Conservation (phyloP, 176 grass and related monocot genomes). For the Oryza punctata region DNA sequence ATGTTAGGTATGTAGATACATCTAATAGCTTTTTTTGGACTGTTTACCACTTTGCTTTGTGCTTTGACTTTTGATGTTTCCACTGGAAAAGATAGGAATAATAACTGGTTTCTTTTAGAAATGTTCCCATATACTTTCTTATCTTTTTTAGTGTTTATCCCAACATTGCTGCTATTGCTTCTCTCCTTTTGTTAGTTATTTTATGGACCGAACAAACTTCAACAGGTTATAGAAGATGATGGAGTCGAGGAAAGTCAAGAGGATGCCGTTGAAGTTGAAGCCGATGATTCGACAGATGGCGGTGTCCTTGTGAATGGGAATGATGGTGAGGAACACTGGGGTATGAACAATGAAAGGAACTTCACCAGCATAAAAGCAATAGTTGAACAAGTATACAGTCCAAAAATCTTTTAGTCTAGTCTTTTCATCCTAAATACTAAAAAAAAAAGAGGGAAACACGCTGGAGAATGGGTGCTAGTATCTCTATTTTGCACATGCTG, state of each 20-base stretch:
- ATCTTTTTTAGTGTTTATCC: neutral
- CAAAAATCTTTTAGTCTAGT: constrained; percentile 30
- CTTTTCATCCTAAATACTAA: neutral
- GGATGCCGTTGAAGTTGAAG: constrained; percentile 50
- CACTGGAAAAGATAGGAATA: neutral
- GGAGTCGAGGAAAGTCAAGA: constrained; percentile 27
- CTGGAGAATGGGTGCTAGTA: neutral
- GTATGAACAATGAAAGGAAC: constrained; percentile 58
- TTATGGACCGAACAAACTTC: constrained; percentile 21
- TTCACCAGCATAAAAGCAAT: constrained; percentile 43
- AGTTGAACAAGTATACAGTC: constrained; percentile 40
- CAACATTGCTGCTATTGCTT: neutral
- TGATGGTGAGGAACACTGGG: constrained; percentile 73
- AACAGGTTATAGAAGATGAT: constrained; percentile 37
- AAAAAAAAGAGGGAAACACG: constrained; percentile 8
- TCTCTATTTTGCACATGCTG: neutral
- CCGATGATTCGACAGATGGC: constrained; percentile 51
- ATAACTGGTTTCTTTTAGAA: neutral
- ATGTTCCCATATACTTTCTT: neutral
- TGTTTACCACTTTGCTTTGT: neutral
- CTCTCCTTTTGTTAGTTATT: neutral
- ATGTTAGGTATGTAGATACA: too few species aligned
- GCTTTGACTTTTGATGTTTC: neutral
- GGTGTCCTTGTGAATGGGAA: constrained; percentile 64
- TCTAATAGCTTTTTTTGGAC: too few species aligned